Evolutionary conservation across 495 filamentous ascomycete genomes (phyloP).

Genomic region (Monascus purpureus): DNA sequence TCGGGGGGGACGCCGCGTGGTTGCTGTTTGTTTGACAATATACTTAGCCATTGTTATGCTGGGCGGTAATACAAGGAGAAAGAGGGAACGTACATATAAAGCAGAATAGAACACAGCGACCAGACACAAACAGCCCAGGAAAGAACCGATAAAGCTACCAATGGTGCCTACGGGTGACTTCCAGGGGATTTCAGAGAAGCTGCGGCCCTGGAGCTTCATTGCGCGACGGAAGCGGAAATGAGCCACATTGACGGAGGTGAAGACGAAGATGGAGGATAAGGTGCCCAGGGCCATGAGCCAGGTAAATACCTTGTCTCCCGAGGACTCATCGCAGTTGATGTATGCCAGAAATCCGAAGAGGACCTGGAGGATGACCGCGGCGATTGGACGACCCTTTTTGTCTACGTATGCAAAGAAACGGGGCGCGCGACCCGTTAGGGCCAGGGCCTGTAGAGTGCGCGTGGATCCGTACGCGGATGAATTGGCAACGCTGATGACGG

Average conservation of each 20-base stretch:
- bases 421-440: conserved; percentile 42
- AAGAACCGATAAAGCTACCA: conserved; percentile 53
- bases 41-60: too few relatives aligned
- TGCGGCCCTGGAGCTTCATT: conserved; percentile 39
- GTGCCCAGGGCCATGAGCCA: conserved; percentile 62
- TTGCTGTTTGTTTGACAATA: too few relatives aligned
- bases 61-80: too few relatives aligned
- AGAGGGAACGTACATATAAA: too few relatives aligned
- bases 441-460: conserved; percentile 50
- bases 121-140: conserved; percentile 45
- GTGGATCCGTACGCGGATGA: conserved; percentile 48
- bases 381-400: conserved; percentile 40
- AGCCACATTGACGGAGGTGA: conserved; percentile 55
- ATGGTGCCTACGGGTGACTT: conserved; percentile 48
- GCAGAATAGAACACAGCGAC: conserved; percentile 43
- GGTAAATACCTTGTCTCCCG: conserved; percentile 26
- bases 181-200: conserved; percentile 60
- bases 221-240: conserved; percentile 63
- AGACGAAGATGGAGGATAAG: conserved; percentile 53
- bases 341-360: conserved; percentile 41
- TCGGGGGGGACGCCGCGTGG: conserved; percentile 27
- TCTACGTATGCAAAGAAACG: conserved; percentile 43
- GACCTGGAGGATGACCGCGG: conserved; percentile 37
- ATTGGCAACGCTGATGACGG: conserved; percentile 52
- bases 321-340: conserved; percentile 29